Base-by-base conservation (phyloP, 2,329 filamentous ascomycete genomes). In the Mycosphaerelloides madeirae region DNA sequence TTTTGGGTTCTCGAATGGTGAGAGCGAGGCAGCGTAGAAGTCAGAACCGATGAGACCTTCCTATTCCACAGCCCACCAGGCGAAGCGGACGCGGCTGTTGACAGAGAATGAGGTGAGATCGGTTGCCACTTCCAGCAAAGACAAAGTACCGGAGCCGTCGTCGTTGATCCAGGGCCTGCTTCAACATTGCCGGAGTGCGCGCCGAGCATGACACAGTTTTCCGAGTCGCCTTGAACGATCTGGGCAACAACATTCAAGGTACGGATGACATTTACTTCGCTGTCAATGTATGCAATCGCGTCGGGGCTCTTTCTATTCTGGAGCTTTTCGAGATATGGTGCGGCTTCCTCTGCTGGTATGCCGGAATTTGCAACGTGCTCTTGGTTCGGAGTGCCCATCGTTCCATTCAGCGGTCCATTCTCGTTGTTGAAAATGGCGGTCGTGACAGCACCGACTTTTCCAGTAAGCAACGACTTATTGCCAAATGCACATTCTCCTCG, bases 401-500 rank as follows among this genome's bases (percentile, higher is more conserved):
- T 51, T 13, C 54, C 49, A 9, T 49, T 42, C 38, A 79, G 84
- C 1, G 75, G 67, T 1, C 80, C 79, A 53, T 74, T 67, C 2
- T 80, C 79, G 54, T 82, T 84, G 70, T 91, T 88, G 68, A 87
- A 91, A 39, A 93, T 73, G n/a, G 93, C 68, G 1, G 83, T 84
- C 2, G 82, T 85, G 3, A 79, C 64, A 5, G 87, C 87, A 15
- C 85, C 84, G 1, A 84, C 83, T 38, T 71, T 73, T 31, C 82
- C 83, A 6, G 87, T 85, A 12, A 78, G 69, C 41, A 74, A 74
- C 1, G 84, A 84, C 70, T 93, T 93, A 48, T 74, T 67, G 12
- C 82, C 84, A 55, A 91, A 93, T 6, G 80, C 54, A 60, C 87
- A 93, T 2, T 67, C 72, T 38, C 87, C 87, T 39, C 87, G 81